A percentile compares a stretch with the other conserved stretches of the same genome.
Conservation (phyloP, 768 basidiomycete genomes). For the Lanmaoa rubissima region DNA sequence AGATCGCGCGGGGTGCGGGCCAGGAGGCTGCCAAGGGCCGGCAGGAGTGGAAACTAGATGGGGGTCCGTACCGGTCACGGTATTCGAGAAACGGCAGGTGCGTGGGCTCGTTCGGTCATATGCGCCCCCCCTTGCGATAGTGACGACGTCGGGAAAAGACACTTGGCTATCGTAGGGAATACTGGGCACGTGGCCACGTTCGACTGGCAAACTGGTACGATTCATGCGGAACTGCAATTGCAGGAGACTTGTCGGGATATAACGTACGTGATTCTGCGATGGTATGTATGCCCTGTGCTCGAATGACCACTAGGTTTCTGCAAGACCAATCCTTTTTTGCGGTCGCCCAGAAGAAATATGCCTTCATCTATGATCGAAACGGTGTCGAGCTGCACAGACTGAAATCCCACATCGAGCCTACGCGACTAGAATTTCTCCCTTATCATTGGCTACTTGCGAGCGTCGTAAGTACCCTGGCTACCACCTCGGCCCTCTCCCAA, state of each 20-base stretch:
- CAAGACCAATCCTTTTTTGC: constrained; percentile 94
- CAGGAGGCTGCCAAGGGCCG: constrained; percentile 74
- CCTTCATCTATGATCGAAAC: constrained; percentile 92
- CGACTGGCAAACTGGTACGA: constrained; percentile 84
- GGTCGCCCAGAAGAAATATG: constrained; percentile 94
- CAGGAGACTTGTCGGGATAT: constrained; percentile 91
- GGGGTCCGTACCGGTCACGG: constrained; percentile 79
- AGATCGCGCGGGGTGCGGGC: constrained; percentile 65
- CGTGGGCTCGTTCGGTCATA: constrained; percentile 21
- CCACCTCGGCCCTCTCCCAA: background rate
- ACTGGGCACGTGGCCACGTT: constrained; percentile 90
- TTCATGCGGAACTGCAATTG: constrained; percentile 86
- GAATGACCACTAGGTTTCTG: constrained; percentile 57
- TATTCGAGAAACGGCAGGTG: constrained; percentile 92
- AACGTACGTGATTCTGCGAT: constrained; percentile 51
- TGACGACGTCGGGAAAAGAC: constrained; percentile 41
- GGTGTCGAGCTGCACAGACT: constrained; percentile 91
- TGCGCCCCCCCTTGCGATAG: background rate
- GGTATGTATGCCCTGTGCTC: background rate
- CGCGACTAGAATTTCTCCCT: constrained; percentile 86
- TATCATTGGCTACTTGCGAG: constrained; percentile 94
- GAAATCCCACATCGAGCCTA: constrained; percentile 84
- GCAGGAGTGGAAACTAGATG: constrained; percentile 78
- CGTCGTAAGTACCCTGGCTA: constrained; percentile 51
- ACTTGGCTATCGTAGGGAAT: constrained; percentile 81